Evolutionary conservation across 1,139 yeast genomes (phyloP).

Genomic region (Meyerozyma carpophila): DNA sequence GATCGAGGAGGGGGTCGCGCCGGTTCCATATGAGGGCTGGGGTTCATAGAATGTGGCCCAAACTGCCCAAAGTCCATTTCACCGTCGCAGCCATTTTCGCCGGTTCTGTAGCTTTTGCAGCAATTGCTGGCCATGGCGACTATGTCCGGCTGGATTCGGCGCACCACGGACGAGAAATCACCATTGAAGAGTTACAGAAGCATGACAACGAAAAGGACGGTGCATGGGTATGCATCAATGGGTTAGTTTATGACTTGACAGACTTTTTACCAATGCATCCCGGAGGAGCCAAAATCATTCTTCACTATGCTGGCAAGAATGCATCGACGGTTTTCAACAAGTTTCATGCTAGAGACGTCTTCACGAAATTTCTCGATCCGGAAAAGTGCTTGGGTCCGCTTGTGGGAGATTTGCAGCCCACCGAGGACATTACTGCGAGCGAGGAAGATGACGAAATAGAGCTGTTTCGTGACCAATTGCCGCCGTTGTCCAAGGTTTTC

Average conservation of each 20-base stretch:
- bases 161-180: constrained; percentile 5
- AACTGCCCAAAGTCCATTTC: too few species aligned
- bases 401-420: constrained; percentile 13
- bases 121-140: too few species aligned
- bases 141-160: too few species aligned
- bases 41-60: too few species aligned
- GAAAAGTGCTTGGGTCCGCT: constrained; percentile 12
- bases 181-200: constrained; percentile 7
- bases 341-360: constrained; percentile 9
- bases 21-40: too few species aligned
- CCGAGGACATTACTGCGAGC: constrained; percentile 11
- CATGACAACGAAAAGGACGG: constrained; percentile 7
- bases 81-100: too few species aligned
- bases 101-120: too few species aligned
- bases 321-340: constrained; percentile 15
- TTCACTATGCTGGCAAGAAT: constrained; percentile 24
- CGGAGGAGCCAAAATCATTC: constrained; percentile 17
- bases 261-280: constrained; percentile 24
- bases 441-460: constrained; percentile 5
- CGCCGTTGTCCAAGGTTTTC: constrained; percentile 22
- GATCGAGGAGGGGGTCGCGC: too few species aligned
- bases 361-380: constrained; percentile 9
- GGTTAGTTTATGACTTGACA: constrained; percentile 24
- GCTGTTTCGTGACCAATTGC: constrained; percentile 7
- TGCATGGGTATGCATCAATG: constrained; percentile 24